phyloP scores from a whole-genome alignment of 176 grass and related monocot genomes.

The Eremochloa ophiuroides region DNA sequence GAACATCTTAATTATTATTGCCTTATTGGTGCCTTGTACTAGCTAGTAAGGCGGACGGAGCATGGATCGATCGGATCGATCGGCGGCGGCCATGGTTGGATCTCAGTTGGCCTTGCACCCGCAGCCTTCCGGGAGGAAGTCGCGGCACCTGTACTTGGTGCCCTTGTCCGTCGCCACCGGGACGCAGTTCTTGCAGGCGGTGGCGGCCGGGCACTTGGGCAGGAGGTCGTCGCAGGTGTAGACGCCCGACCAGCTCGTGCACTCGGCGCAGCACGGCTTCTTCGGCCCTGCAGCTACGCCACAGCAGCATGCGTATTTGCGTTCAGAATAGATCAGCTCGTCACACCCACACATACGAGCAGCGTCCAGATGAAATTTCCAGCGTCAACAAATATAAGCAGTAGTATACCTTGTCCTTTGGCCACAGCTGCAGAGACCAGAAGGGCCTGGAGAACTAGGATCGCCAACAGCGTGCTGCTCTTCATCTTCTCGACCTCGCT shows the following conservation, averaged over 20 bases:
- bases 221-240: slow-evolving; percentile 2
- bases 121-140: background rate
- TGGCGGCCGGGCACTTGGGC: background rate
- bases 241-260: background rate
- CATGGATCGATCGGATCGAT: background rate
- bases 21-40: too few relatives aligned
- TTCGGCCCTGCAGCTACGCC: background rate
- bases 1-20: background rate
- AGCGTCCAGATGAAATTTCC: too few relatives aligned
- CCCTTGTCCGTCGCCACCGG: background rate
- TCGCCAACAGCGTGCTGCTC: background rate
- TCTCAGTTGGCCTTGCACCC: background rate
- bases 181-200: background rate
- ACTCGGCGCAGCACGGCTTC: background rate
- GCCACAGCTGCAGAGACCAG: background rate
- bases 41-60: background rate
- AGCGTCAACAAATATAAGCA: too few relatives aligned
- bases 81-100: background rate
- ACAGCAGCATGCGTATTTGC: background rate
- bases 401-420: background rate
- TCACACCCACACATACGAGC: too few relatives aligned
- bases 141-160: background rate
- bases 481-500: background rate
- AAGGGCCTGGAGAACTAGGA: slow-evolving; percentile 6
- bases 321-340: background rate